Evolutionary conservation across 1,139 yeast species (phyloP).

Genomic region (Candida tropicalis): DNA sequence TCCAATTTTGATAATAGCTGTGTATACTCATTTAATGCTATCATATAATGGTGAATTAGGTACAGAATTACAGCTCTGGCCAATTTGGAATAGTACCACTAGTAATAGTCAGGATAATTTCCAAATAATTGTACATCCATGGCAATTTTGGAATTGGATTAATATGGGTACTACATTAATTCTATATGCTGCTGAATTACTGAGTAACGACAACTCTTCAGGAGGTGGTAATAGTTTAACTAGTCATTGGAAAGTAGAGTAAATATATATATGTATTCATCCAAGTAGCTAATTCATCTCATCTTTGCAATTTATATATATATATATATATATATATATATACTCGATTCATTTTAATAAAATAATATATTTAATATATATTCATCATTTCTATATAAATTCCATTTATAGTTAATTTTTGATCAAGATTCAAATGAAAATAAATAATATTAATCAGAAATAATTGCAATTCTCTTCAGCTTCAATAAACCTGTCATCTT

Average conservation of each 20-base stretch:
- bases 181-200: slow-evolving; percentile 78
- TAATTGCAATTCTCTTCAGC: slow-evolving; percentile 42
- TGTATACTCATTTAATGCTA: slow-evolving; percentile 89
- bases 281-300: too few relatives aligned
- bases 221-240: slow-evolving; percentile 36
- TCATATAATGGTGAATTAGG: slow-evolving; percentile 83
- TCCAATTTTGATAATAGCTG: slow-evolving; percentile 92
- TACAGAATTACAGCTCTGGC: slow-evolving; percentile 61
- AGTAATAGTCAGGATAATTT: slow-evolving; percentile 15
- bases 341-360: background rate
- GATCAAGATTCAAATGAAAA: slow-evolving; percentile 1
- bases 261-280: slow-evolving; percentile 11
- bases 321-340: slow-evolving; percentile 2
- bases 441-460: slow-evolving; percentile 28
- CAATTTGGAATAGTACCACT: slow-evolving; percentile 39
- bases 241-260: slow-evolving; percentile 49
- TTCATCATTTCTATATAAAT: slow-evolving; percentile 5
- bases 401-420: slow-evolving; percentile 4
- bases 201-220: slow-evolving; percentile 40
- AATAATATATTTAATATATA: background rate
- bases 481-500: slow-evolving; percentile 44
- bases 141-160: slow-evolving; percentile 98
- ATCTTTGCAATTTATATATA: too few relatives aligned
- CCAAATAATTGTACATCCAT: slow-evolving; percentile 61
- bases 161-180: slow-evolving; percentile 79